phyloP scores from a whole-genome alignment of 73 alveolate species.

The Paramecium sexaurelia region DNA sequence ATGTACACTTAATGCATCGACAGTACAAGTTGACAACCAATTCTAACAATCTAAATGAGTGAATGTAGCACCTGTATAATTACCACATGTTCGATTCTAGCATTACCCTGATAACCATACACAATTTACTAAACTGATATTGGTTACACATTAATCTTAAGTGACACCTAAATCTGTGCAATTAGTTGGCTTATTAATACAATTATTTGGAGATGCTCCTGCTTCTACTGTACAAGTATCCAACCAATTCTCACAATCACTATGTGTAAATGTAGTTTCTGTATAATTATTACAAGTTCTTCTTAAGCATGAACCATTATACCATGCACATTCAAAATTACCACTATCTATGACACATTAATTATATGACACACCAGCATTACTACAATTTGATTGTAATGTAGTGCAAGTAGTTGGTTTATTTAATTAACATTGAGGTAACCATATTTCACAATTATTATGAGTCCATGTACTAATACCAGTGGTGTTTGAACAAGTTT shows the following conservation, averaged over 20 bases:
- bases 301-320: constrained; percentile 15
- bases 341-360: background rate
- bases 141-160: constrained; percentile 8
- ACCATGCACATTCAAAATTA: constrained; percentile 10
- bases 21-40: constrained; percentile 43
- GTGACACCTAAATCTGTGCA: background rate
- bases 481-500: constrained; percentile 22
- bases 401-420: constrained; percentile 42
- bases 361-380: constrained; percentile 36
- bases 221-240: constrained; percentile 13
- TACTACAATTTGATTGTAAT: constrained; percentile 16
- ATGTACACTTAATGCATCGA: background rate
- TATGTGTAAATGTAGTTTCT: background rate
- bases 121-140: background rate
- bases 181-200: constrained; percentile 2
- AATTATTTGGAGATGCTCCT: background rate
- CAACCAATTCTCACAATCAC: constrained; percentile 42
- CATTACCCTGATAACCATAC: constrained; percentile 1
- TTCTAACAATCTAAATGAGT: background rate
- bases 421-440: background rate
- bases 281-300: constrained; percentile 40
- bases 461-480: constrained; percentile 17
- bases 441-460: constrained; percentile 32
- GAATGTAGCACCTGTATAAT: constrained; percentile 8
- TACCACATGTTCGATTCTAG: background rate